Conservation (phyloP, 768 basidiomycete species). For the Leucosporidium creatinivorum region DNA sequence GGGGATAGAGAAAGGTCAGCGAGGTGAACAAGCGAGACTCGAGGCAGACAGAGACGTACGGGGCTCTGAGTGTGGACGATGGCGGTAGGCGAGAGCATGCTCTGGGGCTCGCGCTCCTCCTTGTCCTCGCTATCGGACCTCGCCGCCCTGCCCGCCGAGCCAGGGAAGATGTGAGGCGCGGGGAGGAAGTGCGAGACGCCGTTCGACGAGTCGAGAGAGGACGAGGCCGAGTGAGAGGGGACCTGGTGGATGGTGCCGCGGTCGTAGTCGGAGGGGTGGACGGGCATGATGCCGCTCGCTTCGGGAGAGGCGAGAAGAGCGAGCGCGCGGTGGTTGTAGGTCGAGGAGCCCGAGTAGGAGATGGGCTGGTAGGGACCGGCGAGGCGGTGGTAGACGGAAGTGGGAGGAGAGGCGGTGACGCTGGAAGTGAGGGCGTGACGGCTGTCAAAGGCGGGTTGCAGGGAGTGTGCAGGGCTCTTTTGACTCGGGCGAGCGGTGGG, state of each 20-base stretch:
- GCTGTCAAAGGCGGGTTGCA: not conserved
- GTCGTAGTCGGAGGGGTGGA: slow-evolving; percentile 5
- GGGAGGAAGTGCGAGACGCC: slow-evolving; percentile 16
- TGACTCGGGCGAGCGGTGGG: not conserved
- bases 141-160: not conserved
- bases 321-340: slow-evolving; percentile 23
- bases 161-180: slow-evolving; percentile 14
- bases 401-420: slow-evolving; percentile 33
- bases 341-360: slow-evolving; percentile 5
- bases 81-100: slow-evolving; percentile 21
- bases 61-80: slow-evolving; percentile 30
- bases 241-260: not conserved
- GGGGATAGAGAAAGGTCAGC: not conserved
- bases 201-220: not conserved
- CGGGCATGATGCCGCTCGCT: slow-evolving; percentile 27
- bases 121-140: slow-evolving; percentile 26
- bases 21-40: fast-evolving
- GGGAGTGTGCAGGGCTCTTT: not conserved
- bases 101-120: slow-evolving; percentile 1
- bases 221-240: not conserved
- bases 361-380: slow-evolving; percentile 36
- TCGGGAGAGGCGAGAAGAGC: slow-evolving; percentile 32
- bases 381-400: slow-evolving; percentile 34
- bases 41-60: slow-evolving; percentile 14
- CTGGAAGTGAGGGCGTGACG: slow-evolving; percentile 14